Base-by-base conservation (phyloP, 805 yeast species). In the Saccharomycopsis javanensis region DNA sequence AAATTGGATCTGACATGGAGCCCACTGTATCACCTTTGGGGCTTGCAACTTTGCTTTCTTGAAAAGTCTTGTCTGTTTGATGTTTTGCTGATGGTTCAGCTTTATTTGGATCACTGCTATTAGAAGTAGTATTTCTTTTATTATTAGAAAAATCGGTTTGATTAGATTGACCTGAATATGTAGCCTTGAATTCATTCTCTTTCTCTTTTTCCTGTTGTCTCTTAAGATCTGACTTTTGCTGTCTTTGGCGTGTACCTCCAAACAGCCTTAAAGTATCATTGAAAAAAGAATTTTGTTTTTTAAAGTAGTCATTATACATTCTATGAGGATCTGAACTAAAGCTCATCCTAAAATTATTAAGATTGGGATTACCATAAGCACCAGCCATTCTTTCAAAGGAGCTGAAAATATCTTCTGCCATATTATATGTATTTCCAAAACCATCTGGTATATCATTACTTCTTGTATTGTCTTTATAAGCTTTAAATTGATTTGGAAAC, bases 1-100 rank as follows among this genome's bases (percentile, higher is more conserved):
- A 16, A 23, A 57, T 57, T 28, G 60, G 60, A 33, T 56, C 55
- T 42, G 50, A 27, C n/a, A 31, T 33, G 7, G 51, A 33, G 11
- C 54, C 59, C 7, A 27, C 16, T 34, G 50, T 13, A 25, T 42
- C 33, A 38, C 25, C 31, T 5, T 18, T 50, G 31, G 23, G 4
- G 11, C 28, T 42, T 51, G 25, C 27, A 16, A 8, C 13, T 16
- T 33, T 25, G 15, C 38, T 42, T 16, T 20, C 18, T 4, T 11
- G 11, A 15, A 23, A 42, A 42, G 5, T 20, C n/a, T 42, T 13
- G 6, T 13, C 27, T 13, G 38, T 7, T 18, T 31, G 42, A 33
- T 23, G n/a, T 16, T 25, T 35, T 30, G 18, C 28, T 13, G 7
- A 25, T 15, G 18, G 33, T 25, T 13, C 48, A 20, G 16, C 27